These are phyloP conservation scores for Aspergillus aculeatinus DNA, from an alignment of 2,329 filamentous ascomycete genomes.

Conservation along the genomic window DNA sequence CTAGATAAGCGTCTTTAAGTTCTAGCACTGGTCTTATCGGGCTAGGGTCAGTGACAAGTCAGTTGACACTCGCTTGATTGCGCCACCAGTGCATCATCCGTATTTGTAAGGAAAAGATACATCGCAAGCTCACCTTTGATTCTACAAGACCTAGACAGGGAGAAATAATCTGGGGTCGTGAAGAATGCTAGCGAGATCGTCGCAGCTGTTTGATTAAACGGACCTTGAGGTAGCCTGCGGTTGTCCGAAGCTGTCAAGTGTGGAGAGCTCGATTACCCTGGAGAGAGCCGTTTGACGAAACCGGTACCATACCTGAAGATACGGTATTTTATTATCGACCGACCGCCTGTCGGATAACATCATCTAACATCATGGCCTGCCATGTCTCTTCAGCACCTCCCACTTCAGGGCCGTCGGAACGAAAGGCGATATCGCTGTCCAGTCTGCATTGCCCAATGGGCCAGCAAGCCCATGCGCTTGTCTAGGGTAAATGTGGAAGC, in stretches of 20 bases:
- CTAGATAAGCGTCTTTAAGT: conserved; percentile 7
- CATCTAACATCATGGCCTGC: background rate
- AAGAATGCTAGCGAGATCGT: background rate
- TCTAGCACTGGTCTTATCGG: background rate
- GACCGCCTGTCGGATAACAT: conserved; percentile 1
- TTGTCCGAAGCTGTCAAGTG: background rate
- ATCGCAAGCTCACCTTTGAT: background rate
- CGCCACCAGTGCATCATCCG: conserved; percentile 1
- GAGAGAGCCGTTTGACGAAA: background rate
- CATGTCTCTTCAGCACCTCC: background rate
- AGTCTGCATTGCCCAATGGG: background rate
- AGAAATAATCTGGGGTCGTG: background rate
- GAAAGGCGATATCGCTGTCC: background rate
- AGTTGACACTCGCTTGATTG: conserved; percentile 4
- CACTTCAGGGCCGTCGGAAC: background rate
- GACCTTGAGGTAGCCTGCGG: background rate
- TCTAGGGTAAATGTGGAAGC: background rate
- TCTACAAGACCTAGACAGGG: background rate
- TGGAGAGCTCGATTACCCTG: background rate
- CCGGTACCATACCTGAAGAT: background rate
- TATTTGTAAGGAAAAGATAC: background rate
- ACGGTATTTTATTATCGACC: conserved; percentile 1
- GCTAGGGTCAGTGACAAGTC: background rate
- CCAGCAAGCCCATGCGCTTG: background rate
- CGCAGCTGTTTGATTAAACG: background rate